Conservation (phyloP, 257 asterid genomes). For the Rehmannia glutinosa region DNA sequence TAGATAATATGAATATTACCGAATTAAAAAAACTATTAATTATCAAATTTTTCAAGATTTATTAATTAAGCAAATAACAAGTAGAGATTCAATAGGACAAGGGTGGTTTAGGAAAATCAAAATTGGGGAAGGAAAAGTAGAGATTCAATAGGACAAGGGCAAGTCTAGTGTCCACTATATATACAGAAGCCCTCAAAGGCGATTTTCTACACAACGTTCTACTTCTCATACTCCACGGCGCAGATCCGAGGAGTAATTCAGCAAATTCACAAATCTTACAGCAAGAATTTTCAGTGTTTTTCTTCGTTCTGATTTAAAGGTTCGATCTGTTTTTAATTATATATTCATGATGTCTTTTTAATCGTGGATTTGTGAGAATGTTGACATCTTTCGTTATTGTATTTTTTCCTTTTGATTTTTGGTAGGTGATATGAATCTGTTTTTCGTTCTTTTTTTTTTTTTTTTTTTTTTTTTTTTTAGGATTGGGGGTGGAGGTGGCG, state of each 20-base stretch:
- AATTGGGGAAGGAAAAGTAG: background rate
- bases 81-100: background rate
- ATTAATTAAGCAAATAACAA: too few relatives aligned
- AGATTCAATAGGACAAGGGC: background rate
- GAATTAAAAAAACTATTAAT: too few relatives aligned
- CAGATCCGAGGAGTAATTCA: conserved; percentile 31
- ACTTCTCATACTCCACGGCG: conserved; percentile 26
- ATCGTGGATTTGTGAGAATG: background rate
- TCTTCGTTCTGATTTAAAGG: conserved; percentile 22
- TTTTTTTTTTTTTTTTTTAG: background rate
- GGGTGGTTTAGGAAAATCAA: background rate
- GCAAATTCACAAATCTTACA: conserved; percentile 1
- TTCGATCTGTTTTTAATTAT: background rate
- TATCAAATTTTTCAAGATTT: too few relatives aligned
- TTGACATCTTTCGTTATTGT: too few relatives aligned
- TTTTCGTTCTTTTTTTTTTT: background rate
- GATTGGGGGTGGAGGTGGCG: background rate
- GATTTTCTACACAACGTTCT: background rate
- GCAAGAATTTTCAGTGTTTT: conserved; percentile 1
- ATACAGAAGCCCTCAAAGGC: background rate
- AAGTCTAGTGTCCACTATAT: conserved; percentile 5
- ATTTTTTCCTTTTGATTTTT: background rate
- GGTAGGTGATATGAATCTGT: background rate
- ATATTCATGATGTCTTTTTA: background rate
- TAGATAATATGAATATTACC: too few relatives aligned